Evolutionary conservation across 2,329 filamentous ascomycete species (phyloP).

Genomic region (Fusarium beomiforme): DNA sequence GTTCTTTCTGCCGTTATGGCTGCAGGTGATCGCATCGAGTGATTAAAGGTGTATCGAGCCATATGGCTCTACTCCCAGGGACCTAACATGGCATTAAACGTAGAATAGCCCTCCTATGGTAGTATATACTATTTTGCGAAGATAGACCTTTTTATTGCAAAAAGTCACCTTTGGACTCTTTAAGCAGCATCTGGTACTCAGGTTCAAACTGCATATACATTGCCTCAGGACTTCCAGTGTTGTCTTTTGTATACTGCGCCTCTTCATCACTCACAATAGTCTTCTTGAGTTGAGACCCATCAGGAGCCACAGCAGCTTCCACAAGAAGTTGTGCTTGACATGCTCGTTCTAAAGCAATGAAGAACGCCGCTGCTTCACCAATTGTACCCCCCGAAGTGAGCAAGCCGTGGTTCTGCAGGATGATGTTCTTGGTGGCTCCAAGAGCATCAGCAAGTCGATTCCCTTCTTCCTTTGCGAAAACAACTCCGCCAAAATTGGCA

Average conservation of each 20-base stretch:
- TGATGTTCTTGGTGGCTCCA: slow-evolving; percentile 65
- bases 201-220: slow-evolving; percentile 43
- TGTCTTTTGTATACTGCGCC: slow-evolving; percentile 48
- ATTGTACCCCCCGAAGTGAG: slow-evolving; percentile 74
- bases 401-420: slow-evolving; percentile 76
- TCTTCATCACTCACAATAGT: slow-evolving; percentile 54
- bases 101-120: neutral
- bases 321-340: slow-evolving; percentile 74
- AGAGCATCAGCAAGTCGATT: slow-evolving; percentile 68
- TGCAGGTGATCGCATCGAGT: neutral
- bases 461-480: slow-evolving; percentile 70
- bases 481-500: slow-evolving; percentile 59
- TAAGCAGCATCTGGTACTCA: slow-evolving; percentile 33
- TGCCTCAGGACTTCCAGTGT: slow-evolving; percentile 36
- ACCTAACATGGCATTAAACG: neutral
- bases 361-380: slow-evolving; percentile 76
- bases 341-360: slow-evolving; percentile 72
- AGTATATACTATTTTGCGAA: neutral
- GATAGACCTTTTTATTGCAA: neutral
- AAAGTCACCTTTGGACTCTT: slow-evolving; percentile 30
- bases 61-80: neutral
- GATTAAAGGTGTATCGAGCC: neutral
- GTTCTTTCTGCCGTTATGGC: neutral
- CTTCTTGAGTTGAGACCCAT: slow-evolving; percentile 45
- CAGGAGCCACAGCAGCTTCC: slow-evolving; percentile 64